Conservation (phyloP, 495 filamentous ascomycete genomes). For the Neurospora terricola region DNA sequence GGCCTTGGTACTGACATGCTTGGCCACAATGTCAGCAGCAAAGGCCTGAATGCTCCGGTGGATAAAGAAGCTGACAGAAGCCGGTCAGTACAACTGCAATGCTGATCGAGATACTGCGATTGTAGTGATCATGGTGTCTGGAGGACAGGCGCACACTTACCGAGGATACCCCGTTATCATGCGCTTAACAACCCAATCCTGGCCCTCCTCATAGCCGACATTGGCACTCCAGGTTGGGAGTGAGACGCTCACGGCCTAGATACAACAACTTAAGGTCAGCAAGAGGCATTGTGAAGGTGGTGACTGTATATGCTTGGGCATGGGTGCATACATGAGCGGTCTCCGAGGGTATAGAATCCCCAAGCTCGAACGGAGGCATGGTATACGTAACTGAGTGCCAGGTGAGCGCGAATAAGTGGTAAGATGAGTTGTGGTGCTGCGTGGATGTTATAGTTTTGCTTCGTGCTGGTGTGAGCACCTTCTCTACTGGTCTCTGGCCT, state of each 20-base stretch:
- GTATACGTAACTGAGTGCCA: not conserved
- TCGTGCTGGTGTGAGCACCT: not conserved
- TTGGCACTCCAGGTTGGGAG: slow-evolving; percentile 89
- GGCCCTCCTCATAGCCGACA: slow-evolving; percentile 86
- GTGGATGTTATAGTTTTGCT: not conserved
- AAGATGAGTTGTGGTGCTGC: not conserved
- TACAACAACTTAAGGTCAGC: not conserved
- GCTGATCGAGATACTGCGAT: not conserved
- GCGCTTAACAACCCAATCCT: slow-evolving; percentile 71
- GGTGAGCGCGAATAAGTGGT: not conserved
- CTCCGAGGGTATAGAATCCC: slow-evolving; percentile 50
- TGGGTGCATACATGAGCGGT: slow-evolving; percentile 42
- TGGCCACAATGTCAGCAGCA: slow-evolving; percentile 52
- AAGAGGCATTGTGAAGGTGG: not conserved
- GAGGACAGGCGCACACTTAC: slow-evolving; percentile 24
- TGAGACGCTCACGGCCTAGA: slow-evolving; percentile 88
- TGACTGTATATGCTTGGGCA: slow-evolving; percentile 13
- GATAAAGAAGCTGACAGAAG: slow-evolving; percentile 68
- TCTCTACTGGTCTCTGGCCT: not conserved
- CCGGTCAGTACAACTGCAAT: slow-evolving; percentile 1
- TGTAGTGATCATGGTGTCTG: not conserved
- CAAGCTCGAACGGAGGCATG: slow-evolving; percentile 37
- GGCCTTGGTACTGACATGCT: slow-evolving; percentile 50
- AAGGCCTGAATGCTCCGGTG: slow-evolving; percentile 74
- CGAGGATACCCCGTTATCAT: slow-evolving; percentile 90